Evolutionary conservation across 2,329 filamentous ascomycete genomes (phyloP).

Genomic region (Paecilomyces sp.): DNA sequence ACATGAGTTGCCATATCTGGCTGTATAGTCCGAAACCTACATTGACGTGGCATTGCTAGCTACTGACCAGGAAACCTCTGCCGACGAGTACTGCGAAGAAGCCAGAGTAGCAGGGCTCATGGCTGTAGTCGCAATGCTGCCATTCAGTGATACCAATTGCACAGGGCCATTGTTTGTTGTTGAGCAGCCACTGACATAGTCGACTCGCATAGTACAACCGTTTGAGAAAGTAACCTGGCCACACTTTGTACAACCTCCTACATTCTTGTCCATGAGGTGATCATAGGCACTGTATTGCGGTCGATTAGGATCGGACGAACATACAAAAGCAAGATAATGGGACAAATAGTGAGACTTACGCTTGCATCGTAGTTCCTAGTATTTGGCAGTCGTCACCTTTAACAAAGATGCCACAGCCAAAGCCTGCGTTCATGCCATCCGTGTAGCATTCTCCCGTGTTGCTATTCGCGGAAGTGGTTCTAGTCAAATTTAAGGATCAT

Average conservation of each 20-base stretch:
- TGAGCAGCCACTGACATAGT: neutral
- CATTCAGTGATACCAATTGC: neutral
- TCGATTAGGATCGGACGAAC: neutral
- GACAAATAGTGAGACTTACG: neutral
- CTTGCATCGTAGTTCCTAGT: neutral
- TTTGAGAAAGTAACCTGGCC: neutral
- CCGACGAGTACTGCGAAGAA: no score
- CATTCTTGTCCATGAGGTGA: neutral
- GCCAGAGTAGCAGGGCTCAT: no score
- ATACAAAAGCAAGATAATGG: neutral
- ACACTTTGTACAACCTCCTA: neutral
- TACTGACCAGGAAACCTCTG: no score
- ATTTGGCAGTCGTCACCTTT: neutral
- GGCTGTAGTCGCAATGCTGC: no score
- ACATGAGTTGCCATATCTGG: no score
- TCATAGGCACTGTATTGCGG: neutral
- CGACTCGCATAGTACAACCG: neutral
- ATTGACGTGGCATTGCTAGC: no score
- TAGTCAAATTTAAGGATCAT: no score
- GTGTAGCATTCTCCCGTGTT: neutral
- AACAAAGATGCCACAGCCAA: neutral
- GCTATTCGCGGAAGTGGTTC: neutral
- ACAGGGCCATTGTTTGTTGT: neutral
- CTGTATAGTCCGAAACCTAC: no score
- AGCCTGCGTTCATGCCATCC: neutral